Evolutionary conservation across 2,329 filamentous ascomycete species (phyloP).

Genomic region (Pseudocercospora eumusae): DNA sequence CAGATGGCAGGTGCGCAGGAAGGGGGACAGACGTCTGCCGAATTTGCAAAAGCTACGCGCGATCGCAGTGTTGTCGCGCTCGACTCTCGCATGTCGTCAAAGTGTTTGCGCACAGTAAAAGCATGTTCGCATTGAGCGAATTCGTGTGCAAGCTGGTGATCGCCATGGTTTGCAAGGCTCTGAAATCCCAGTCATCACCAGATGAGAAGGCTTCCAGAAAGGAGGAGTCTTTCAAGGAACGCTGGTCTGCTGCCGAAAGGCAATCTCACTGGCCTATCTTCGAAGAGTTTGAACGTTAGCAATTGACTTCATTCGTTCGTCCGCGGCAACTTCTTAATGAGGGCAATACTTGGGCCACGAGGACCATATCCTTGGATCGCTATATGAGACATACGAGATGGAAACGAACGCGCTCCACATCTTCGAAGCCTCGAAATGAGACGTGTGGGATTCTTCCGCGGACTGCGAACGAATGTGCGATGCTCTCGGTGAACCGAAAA

Average conservation of each 20-base stretch:
- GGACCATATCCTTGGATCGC: background rate
- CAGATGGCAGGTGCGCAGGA: background rate
- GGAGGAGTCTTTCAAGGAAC: background rate
- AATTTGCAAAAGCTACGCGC: background rate
- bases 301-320: background rate
- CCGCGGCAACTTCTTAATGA: background rate
- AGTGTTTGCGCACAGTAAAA: background rate
- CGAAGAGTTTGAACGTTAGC: background rate
- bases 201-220: slow-evolving; percentile 2
- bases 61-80: background rate
- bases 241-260: slow-evolving; percentile 4
- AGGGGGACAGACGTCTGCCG: background rate
- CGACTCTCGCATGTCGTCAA: background rate
- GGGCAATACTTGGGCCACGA: background rate
- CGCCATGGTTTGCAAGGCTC: background rate
- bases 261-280: slow-evolving; percentile 8
- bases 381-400: background rate
- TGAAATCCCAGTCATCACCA: background rate
- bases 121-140: background rate
- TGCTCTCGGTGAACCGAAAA: background rate
- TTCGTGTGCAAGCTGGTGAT: background rate
- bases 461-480: background rate
- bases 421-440: background rate
- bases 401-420: background rate
- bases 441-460: background rate